These are phyloP conservation scores for Zymoseptoria tritici DNA, from an alignment of 2,329 filamentous ascomycete species.

Conservation along the genomic window DNA sequence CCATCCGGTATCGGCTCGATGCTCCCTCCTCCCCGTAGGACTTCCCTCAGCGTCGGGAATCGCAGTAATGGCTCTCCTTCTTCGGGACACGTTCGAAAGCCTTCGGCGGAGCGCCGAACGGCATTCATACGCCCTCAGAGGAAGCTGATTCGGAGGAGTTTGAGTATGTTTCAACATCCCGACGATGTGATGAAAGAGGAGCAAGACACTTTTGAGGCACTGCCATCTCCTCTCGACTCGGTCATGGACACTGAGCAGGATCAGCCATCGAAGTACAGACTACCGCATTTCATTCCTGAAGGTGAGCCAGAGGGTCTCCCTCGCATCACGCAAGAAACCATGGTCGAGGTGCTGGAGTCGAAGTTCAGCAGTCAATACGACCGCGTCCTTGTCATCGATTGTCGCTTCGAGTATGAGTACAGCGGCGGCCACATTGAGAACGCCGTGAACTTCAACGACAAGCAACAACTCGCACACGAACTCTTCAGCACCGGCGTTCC, in stretches of 20 bases:
- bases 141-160: constrained; percentile 81
- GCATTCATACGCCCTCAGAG: constrained; percentile 59
- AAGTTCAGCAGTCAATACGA: constrained; percentile 70
- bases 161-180: constrained; percentile 97
- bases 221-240: constrained; percentile 47
- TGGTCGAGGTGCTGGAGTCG: constrained; percentile 81
- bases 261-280: constrained; percentile 51
- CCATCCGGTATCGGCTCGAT: constrained; percentile 48
- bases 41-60: constrained; percentile 54
- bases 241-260: constrained; percentile 79
- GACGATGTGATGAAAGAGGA: constrained; percentile 80
- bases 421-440: constrained; percentile 91
- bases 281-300: constrained; percentile 78
- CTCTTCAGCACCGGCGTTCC: constrained; percentile 60
- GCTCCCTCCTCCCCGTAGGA: constrained; percentile 56
- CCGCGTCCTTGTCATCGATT: constrained; percentile 83
- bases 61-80: constrained; percentile 70
- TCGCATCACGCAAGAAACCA: constrained; percentile 71
- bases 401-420: constrained; percentile 98
- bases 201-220: constrained; percentile 50
- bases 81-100: constrained; percentile 62
- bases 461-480: constrained; percentile 72
- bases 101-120: constrained; percentile 51
- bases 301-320: constrained; percentile 80
- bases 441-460: constrained; percentile 94